Evolutionary conservation across 208 protist genomes (phyloP).

Genomic region (Trypanosoma brucei): DNA sequence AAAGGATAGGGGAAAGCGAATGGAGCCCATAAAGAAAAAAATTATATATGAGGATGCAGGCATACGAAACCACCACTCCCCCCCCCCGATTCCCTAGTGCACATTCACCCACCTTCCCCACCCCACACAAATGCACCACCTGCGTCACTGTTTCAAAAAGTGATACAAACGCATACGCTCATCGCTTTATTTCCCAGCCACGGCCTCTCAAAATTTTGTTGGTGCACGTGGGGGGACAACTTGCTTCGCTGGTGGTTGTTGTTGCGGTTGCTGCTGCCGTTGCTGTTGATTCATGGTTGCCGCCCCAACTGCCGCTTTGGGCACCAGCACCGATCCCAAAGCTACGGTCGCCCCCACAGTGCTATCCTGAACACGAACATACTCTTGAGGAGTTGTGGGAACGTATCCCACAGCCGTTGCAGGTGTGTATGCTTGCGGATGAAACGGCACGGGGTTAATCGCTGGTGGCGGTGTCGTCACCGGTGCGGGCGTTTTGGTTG

Average conservation of each 20-base stretch:
- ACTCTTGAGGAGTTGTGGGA: constrained; percentile 54
- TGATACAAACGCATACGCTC: not conserved
- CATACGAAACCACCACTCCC: not conserved
- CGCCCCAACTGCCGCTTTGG: constrained; percentile 21
- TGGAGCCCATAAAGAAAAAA: too few species aligned
- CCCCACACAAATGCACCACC: not conserved
- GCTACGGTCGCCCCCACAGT: constrained; percentile 48
- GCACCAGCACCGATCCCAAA: constrained; percentile 62
- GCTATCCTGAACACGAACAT: constrained; percentile 76
- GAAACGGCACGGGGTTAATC: constrained; percentile 69
- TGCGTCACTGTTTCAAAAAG: too few species aligned
- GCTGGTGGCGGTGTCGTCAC: constrained; percentile 16
- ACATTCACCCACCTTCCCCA: not conserved
- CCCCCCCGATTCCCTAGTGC: not conserved
- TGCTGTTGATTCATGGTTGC: not conserved
- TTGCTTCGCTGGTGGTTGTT: constrained; percentile 5
- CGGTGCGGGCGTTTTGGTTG: constrained; percentile 6
- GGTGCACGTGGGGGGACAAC: constrained; percentile 4
- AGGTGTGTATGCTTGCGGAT: constrained; percentile 57
- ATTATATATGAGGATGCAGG: too few species aligned
- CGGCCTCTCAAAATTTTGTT: constrained; percentile 18
- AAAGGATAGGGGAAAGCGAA: too few species aligned
- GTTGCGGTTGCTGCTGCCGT: not conserved
- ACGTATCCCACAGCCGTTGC: constrained; percentile 13
- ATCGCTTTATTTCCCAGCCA: not conserved